Evolutionary conservation across 1,284 basidiomycete species (phyloP).

Genomic region (Pseudozyma sp.): DNA sequence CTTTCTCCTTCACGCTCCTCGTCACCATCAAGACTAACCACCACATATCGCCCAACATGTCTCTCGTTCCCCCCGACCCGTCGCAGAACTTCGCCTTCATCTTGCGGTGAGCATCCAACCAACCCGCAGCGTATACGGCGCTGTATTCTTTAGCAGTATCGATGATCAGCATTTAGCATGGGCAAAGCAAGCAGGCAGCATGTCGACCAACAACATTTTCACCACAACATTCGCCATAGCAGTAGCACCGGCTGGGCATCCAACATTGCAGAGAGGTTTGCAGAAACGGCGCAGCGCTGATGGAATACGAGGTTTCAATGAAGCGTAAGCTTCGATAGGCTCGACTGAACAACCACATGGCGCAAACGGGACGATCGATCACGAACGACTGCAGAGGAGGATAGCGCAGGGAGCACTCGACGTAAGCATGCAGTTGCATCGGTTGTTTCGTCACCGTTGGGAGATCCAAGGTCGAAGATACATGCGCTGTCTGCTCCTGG

Average conservation of each 20-base stretch:
- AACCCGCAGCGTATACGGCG: neutral
- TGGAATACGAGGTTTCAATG: no score
- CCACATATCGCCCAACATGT: conserved; percentile 58
- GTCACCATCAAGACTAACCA: conserved; percentile 50
- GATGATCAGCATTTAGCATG: conserved; percentile 20
- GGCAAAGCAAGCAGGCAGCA: conserved; percentile 17
- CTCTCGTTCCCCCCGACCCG: conserved; percentile 67
- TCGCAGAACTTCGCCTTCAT: conserved; percentile 69
- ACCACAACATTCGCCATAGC: neutral
- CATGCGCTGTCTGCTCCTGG: no score
- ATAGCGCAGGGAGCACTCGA: no score
- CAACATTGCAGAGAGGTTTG: no score
- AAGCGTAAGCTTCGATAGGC: no score
- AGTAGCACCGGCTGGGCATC: no score
- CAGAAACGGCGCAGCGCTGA: neutral
- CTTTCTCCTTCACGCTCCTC: conserved; percentile 39
- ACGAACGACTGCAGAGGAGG: no score
- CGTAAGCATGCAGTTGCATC: no score
- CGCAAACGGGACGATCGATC: no score
- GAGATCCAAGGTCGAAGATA: no score
- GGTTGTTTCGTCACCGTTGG: no score
- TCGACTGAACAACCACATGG: no score
- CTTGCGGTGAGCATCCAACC: conserved; percentile 61
- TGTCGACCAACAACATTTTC: neutral
- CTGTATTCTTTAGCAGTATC: conserved; percentile 3